These are phyloP conservation scores for Ganoderma resinaceum DNA, from an alignment of 1,284 basidiomycete genomes.

Conservation along the genomic window DNA sequence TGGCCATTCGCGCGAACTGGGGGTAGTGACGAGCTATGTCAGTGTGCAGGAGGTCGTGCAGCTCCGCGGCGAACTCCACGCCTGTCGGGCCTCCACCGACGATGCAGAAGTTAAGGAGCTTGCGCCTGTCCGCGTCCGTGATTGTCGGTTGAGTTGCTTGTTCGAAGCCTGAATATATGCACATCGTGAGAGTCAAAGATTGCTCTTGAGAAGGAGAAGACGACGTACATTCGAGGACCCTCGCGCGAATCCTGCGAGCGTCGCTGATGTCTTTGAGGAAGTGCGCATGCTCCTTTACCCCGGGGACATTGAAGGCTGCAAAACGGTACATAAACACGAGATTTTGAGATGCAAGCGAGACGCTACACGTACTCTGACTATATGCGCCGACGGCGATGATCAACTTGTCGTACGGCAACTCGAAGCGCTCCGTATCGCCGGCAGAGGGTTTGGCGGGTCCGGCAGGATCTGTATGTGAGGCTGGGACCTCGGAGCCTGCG, in stretches of 20 bases:
- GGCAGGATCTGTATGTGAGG: slow-evolving; percentile 9
- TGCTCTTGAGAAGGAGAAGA: neutral
- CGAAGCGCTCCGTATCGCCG: slow-evolving; percentile 52
- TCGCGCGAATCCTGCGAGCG: slow-evolving; percentile 78
- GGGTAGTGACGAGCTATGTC: slow-evolving; percentile 79
- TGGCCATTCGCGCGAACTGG: slow-evolving; percentile 62
- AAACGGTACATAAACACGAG: neutral
- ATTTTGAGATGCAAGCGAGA: slow-evolving; percentile 10
- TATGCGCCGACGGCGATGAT: slow-evolving; percentile 88
- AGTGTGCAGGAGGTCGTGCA: slow-evolving; percentile 83
- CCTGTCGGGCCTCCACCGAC: slow-evolving; percentile 84
- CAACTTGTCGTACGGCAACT: slow-evolving; percentile 74
- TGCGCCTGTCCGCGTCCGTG: slow-evolving; percentile 68
- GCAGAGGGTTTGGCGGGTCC: slow-evolving; percentile 12
- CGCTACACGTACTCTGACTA: slow-evolving; percentile 67
- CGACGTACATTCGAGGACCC: slow-evolving; percentile 74
- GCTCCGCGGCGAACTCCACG: slow-evolving; percentile 87
- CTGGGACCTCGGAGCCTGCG: slow-evolving; percentile 25
- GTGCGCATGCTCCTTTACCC: slow-evolving; percentile 79
- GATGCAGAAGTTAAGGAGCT: slow-evolving; percentile 81
- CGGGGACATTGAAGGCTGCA: slow-evolving; percentile 67
- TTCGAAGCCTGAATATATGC: slow-evolving; percentile 65
- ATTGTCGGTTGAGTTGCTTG: slow-evolving; percentile 78
- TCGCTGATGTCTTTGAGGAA: slow-evolving; percentile 88
- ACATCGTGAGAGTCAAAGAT: neutral